A percentile compares a stretch with the other conserved stretches of the same genome.
phyloP scores from a whole-genome alignment of 441 rosid species.

The Gossypium aridum region DNA sequence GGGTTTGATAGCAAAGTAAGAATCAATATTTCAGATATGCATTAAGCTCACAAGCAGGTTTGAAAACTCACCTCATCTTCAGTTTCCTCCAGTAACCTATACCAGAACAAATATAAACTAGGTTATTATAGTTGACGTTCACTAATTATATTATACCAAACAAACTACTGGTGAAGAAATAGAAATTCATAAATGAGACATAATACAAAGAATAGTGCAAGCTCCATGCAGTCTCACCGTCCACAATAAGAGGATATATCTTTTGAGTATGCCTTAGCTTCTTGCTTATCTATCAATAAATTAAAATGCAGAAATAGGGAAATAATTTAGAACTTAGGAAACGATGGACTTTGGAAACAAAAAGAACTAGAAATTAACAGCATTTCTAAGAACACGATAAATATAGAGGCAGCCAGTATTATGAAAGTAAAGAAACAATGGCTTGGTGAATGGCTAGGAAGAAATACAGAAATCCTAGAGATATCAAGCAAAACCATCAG shows the following conservation, averaged over 20 bases:
- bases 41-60: conserved; percentile 1
- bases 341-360: background rate
- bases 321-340: background rate
- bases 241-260: conserved; percentile 89
- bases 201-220: background rate
- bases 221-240: conserved; percentile 43
- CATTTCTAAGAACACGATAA: background rate
- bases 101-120: conserved; percentile 21
- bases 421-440: background rate
- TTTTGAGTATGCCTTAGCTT: conserved; percentile 79
- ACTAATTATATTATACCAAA: background rate
- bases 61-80: conserved; percentile 71
- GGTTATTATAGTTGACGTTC: conserved; percentile 11
- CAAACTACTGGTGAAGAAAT: background rate
- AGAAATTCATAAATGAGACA: conserved; percentile 2
- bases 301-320: conserved; percentile 11
- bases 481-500: background rate
- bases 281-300: conserved; percentile 62
- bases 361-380: background rate
- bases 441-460: background rate
- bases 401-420: background rate
- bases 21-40: conserved; percentile 3
- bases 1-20: background rate
- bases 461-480: conserved; percentile 1
- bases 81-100: conserved; percentile 77